Conservation (phyloP, 768 basidiomycete species). For the Imleria badia region DNA sequence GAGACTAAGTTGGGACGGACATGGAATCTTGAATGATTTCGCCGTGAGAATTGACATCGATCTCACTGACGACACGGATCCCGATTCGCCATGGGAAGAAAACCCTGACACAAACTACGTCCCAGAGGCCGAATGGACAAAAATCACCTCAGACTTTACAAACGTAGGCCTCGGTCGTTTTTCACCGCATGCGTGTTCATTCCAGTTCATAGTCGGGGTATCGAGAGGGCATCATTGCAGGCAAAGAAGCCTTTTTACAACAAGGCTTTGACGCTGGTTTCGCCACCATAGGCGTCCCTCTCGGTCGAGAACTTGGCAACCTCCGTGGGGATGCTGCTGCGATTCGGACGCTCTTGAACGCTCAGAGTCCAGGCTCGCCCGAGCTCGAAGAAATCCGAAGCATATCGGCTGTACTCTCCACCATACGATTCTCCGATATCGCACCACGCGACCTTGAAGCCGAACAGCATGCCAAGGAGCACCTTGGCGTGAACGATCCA, state of each 20-base stretch:
- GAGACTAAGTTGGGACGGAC: too few relatives aligned
- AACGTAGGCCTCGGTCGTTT: too few relatives aligned
- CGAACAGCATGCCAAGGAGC: slow-evolving; percentile 70
- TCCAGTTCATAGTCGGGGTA: background rate
- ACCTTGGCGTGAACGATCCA: slow-evolving; percentile 42
- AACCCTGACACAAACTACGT: slow-evolving; percentile 8
- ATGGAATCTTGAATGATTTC: too few relatives aligned
- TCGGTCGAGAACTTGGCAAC: slow-evolving; percentile 75
- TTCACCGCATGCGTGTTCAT: background rate
- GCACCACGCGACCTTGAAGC: slow-evolving; percentile 76
- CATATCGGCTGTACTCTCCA: slow-evolving; percentile 53
- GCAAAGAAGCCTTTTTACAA: slow-evolving; percentile 86
- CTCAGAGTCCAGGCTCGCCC: slow-evolving; percentile 14
- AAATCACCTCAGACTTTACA: slow-evolving; percentile 8
- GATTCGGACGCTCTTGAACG: slow-evolving; percentile 54
- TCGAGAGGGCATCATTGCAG: slow-evolving; percentile 47
- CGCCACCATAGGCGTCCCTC: slow-evolving; percentile 63
- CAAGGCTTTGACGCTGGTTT: slow-evolving; percentile 90
- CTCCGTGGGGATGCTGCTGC: slow-evolving; percentile 73
- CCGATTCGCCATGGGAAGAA: slow-evolving; percentile 32
- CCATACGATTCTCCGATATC: slow-evolving; percentile 68
- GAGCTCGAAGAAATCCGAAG: slow-evolving; percentile 46
- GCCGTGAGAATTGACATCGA: too few relatives aligned
- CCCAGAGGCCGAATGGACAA: slow-evolving; percentile 45
- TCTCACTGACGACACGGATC: too few relatives aligned